A percentile compares a stretch with the other conserved stretches of the same genome.
These are phyloP conservation scores for Coemansia sp. DNA, from an alignment of 192 early-diverging fungal genomes.

Conservation along the genomic window DNA sequence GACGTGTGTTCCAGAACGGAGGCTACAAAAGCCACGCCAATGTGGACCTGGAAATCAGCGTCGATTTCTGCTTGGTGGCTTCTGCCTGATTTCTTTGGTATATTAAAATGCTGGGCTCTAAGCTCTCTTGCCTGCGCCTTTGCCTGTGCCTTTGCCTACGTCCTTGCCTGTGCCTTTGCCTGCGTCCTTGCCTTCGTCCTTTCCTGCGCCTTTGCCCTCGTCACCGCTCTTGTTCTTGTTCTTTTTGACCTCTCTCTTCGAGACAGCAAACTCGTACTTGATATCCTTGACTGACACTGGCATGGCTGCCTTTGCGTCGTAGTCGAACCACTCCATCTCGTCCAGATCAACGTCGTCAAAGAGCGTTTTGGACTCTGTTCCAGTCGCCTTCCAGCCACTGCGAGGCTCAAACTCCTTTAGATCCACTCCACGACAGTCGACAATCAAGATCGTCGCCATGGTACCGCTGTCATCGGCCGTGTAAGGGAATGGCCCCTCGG, in stretches of 20 bases:
- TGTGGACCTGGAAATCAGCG: not conserved
- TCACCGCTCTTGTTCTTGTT: not conserved
- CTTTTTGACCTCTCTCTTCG: slow-evolving; percentile 11
- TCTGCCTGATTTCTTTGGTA: not conserved
- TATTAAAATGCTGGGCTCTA: not conserved
- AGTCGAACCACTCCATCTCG: slow-evolving; percentile 85
- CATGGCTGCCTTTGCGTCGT: slow-evolving; percentile 67
- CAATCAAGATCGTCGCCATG: slow-evolving; percentile 60
- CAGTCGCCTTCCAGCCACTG: slow-evolving; percentile 65
- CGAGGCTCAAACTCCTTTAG: slow-evolving; percentile 71
- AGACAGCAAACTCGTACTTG: slow-evolving; percentile 18
- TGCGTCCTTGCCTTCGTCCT: not conserved
- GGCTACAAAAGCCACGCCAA: not conserved
- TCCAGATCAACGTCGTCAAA: slow-evolving; percentile 78
- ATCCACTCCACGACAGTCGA: slow-evolving; percentile 86
- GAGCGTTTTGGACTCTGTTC: slow-evolving; percentile 62
- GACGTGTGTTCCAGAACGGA: not conserved
- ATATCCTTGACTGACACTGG: slow-evolving; percentile 45
- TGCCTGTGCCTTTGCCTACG: not conserved
- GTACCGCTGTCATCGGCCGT: slow-evolving; percentile 57
- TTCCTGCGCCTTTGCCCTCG: not conserved
- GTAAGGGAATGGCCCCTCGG: slow-evolving; percentile 14
- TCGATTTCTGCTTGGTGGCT: not conserved
- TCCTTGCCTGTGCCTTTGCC: not conserved
- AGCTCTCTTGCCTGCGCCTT: not conserved